phyloP scores from a whole-genome alignment of 2,329 filamentous ascomycete genomes.

The Colletotrichum sp. region DNA sequence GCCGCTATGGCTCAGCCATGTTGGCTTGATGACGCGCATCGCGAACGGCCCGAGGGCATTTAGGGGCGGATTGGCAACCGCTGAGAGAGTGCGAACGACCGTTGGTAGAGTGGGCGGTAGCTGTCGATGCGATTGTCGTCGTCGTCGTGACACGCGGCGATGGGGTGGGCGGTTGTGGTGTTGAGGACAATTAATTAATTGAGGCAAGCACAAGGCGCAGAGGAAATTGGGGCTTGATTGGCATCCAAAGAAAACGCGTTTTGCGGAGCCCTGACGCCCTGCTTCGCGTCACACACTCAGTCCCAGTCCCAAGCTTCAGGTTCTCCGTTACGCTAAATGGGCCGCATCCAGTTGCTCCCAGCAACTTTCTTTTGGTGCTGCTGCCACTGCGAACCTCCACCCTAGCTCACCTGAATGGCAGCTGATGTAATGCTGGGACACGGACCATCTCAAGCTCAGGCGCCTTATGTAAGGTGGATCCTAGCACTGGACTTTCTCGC shows the following conservation, averaged over 20 bases:
- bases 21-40: conserved; percentile 92
- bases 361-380: background rate
- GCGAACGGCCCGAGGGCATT: conserved; percentile 11
- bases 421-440: background rate
- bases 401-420: background rate
- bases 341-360: background rate
- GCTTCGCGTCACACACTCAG: background rate
- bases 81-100: background rate
- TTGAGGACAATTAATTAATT: background rate
- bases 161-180: background rate
- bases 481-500: rapidly evolving
- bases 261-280: conserved; percentile 14
- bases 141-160: background rate
- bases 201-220: background rate
- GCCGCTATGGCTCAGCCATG: conserved; percentile 94
- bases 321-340: background rate
- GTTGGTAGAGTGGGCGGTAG: background rate
- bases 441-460: background rate
- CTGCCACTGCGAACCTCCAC: background rate
- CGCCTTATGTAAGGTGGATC: background rate
- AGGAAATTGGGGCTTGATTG: conserved; percentile 13
- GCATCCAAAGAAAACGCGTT: conserved; percentile 16
- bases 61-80: background rate
- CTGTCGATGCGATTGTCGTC: background rate
- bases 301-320: background rate